Evolutionary conservation across 352 stramenopile genomes (phyloP).

Genomic region (Phytopythium delawarense): DNA sequence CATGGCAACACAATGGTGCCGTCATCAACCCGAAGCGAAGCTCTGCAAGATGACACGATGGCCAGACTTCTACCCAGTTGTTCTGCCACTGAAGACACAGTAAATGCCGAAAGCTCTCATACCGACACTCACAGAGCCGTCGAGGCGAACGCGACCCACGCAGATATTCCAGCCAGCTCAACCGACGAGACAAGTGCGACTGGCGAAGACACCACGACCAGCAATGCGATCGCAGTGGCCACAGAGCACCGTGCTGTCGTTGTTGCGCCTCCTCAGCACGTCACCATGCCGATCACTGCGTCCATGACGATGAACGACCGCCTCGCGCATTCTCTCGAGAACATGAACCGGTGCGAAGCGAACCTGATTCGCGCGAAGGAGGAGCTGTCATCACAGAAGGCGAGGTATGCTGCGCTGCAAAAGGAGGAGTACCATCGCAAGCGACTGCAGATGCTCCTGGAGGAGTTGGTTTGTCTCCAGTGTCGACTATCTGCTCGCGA

Average conservation of each 20-base stretch:
- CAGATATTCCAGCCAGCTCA: background rate
- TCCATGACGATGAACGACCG: constrained; percentile 9
- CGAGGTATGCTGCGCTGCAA: background rate
- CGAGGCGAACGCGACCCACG: background rate
- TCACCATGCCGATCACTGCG: background rate
- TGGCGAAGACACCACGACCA: background rate
- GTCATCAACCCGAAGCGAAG: no score
- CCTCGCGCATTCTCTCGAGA: background rate
- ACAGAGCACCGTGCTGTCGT: background rate
- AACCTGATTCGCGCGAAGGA: constrained; percentile 2
- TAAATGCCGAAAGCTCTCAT: background rate
- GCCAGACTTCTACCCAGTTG: no score
- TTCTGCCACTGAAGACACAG: background rate
- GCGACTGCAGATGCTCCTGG: background rate
- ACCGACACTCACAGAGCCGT: background rate
- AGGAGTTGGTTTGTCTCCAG: constrained; percentile 1
- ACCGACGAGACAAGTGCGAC: background rate
- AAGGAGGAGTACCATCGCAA: background rate
- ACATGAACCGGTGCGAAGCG: constrained; percentile 1
- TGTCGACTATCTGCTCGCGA: background rate
- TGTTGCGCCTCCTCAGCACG: background rate
- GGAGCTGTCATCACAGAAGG: constrained; percentile 4
- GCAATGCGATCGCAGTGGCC: background rate
- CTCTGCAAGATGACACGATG: background rate
- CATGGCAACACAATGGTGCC: background rate